Evolutionary conservation across 441 rosid genomes (phyloP).

Genomic region (Erysimum cheiri): DNA sequence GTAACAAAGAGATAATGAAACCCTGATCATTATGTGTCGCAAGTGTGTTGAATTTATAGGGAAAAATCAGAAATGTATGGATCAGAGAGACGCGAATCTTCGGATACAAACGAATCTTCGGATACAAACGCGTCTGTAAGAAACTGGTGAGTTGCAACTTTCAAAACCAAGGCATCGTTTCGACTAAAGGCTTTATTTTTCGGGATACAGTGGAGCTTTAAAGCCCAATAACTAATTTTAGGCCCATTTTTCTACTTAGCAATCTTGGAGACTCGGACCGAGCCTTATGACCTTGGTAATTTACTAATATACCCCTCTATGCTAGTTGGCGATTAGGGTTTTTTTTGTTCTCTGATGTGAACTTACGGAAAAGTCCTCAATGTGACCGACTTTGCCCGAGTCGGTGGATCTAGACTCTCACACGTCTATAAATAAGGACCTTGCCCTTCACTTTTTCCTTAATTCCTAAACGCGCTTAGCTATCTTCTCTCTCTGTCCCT

Average conservation of each 20-base stretch:
- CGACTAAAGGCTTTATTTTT: neutral
- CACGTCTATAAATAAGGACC: constrained; percentile 29
- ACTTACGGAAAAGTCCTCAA: constrained; percentile 17
- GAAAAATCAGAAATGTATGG: neutral
- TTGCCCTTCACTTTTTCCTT: neutral
- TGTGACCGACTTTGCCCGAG: constrained; percentile 37
- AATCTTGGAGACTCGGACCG: constrained; percentile 17
- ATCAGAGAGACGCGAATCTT: constrained; percentile 27
- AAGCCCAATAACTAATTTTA: neutral
- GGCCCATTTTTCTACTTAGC: neutral
- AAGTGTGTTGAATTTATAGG: constrained; percentile 22
- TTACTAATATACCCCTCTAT: constrained; percentile 13
- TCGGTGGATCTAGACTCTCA: constrained; percentile 38
- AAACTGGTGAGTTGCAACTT: neutral
- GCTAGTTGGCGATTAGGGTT: constrained; percentile 22
- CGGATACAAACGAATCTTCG: constrained; percentile 1
- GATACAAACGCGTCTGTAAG: constrained; percentile 5
- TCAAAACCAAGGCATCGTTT: neutral
- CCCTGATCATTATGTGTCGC: accelerated
- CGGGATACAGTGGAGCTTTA: neutral
- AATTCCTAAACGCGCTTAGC: neutral
- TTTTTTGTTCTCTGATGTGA: neutral
- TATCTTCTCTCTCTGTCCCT: neutral
- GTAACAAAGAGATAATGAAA: too few species aligned
- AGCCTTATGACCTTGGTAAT: neutral